A percentile compares a stretch with the other conserved stretches of the same genome.
Evolutionary conservation across 305 asterid species (phyloP).

Genomic region (Fraxinus sp.): DNA sequence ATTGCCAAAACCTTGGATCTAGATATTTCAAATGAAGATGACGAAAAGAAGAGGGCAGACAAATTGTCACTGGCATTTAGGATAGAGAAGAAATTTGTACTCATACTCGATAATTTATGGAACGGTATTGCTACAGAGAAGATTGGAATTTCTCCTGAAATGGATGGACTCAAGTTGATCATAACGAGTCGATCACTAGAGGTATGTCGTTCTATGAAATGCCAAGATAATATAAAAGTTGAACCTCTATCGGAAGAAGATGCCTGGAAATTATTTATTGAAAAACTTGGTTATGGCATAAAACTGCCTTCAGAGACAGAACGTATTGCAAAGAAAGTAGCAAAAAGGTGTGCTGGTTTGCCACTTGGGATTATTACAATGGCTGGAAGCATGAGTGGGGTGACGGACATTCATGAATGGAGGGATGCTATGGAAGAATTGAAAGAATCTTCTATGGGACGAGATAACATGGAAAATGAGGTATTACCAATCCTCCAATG

Average conservation of each 20-base stretch:
- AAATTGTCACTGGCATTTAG: not conserved
- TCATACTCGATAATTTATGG: slow-evolving; percentile 21
- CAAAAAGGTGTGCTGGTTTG: slow-evolving; percentile 20
- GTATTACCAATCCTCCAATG: slow-evolving; percentile 11
- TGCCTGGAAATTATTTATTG: not conserved
- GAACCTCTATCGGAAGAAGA: slow-evolving; percentile 1
- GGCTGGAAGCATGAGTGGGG: slow-evolving; percentile 27
- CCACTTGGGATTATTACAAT: slow-evolving; percentile 22
- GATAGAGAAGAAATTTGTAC: not conserved
- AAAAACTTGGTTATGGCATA: not conserved
- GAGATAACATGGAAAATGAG: slow-evolving; percentile 10
- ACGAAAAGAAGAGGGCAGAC: slow-evolving; percentile 10
- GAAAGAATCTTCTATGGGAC: slow-evolving; percentile 17
- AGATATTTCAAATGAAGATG: slow-evolving; percentile 12
- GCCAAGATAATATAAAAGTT: not conserved
- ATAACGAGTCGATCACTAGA: not conserved
- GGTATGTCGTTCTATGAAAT: not conserved
- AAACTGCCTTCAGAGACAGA: not conserved
- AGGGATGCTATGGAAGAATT: slow-evolving; percentile 12
- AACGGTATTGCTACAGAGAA: not conserved
- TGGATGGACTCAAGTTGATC: not conserved
- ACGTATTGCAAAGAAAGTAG: not conserved
- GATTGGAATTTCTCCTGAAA: slow-evolving; percentile 10
- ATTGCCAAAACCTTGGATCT: slow-evolving; percentile 2
- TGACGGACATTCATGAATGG: slow-evolving; percentile 23